Evolutionary conservation across 2,329 filamentous ascomycete species (phyloP).

Genomic region (Aspergillus luchuensis): DNA sequence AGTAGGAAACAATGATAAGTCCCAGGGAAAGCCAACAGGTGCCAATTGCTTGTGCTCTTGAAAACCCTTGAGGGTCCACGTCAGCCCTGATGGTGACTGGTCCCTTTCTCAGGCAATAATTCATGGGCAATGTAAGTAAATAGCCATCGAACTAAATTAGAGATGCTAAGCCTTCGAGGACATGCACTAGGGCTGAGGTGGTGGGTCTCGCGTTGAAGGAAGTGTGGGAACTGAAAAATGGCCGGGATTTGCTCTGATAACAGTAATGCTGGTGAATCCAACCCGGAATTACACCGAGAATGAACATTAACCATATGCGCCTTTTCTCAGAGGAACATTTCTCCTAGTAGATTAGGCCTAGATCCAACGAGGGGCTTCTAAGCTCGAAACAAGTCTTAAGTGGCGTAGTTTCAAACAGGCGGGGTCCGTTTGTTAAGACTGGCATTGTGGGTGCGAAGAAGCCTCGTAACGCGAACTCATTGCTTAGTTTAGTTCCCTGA

Average conservation of each 20-base stretch:
- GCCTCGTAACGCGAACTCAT: neutral
- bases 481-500: no score
- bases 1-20: no score
- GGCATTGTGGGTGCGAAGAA: neutral
- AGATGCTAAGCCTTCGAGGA: neutral
- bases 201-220: neutral
- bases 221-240: no score
- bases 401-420: neutral
- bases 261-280: no score
- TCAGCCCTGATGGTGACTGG: neutral
- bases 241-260: no score
- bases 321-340: neutral
- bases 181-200: neutral
- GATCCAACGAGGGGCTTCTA: neutral
- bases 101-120: neutral
- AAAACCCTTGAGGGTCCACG: neutral
- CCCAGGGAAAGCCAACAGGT: no score
- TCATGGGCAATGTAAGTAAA: neutral
- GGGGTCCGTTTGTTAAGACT: neutral
- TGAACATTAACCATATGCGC: no score
- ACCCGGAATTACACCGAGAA: no score
- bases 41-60: neutral
- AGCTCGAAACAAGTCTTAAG: neutral
- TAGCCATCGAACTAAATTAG: neutral
- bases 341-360: neutral